These are phyloP conservation scores for Eimeria tenella DNA, from an alignment of 169 alveolate genomes.

Conservation along the genomic window DNA sequence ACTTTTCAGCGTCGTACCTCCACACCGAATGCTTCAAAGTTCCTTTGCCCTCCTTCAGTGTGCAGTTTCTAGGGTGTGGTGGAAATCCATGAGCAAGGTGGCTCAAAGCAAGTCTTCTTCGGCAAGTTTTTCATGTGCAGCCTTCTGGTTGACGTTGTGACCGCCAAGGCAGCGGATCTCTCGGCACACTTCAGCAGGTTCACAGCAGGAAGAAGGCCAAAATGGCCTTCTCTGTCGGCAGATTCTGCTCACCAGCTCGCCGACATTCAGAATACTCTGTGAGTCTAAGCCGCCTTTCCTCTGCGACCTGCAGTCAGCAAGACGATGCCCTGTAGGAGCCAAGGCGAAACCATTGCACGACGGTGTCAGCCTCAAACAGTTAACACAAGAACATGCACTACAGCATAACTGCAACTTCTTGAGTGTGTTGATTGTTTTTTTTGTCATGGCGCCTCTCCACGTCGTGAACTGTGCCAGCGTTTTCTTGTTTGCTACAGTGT, in stretches of 20 bases:
- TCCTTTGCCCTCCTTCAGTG: too few species aligned
- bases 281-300: not conserved
- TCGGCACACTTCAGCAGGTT: not conserved
- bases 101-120: too few species aligned
- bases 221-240: not conserved
- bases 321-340: too few species aligned
- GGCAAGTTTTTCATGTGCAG: not conserved
- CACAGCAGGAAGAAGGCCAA: not conserved
- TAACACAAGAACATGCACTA: too few species aligned
- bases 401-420: not conserved
- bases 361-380: too few species aligned
- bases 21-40: too few species aligned
- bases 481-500: not conserved
- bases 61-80: too few species aligned
- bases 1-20: too few species aligned
- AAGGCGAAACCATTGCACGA: too few species aligned
- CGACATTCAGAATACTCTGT: conserved; percentile 3
- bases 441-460: not conserved
- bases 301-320: not conserved
- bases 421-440: not conserved
- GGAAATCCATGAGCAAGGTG: too few species aligned
- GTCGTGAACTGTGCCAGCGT: not conserved
- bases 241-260: conserved; percentile 34
- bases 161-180: conserved; percentile 48
- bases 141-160: conserved; percentile 35